These are phyloP conservation scores for Mitragyna speciosa DNA, from an alignment of 257 asterid genomes.

Conservation along the genomic window DNA sequence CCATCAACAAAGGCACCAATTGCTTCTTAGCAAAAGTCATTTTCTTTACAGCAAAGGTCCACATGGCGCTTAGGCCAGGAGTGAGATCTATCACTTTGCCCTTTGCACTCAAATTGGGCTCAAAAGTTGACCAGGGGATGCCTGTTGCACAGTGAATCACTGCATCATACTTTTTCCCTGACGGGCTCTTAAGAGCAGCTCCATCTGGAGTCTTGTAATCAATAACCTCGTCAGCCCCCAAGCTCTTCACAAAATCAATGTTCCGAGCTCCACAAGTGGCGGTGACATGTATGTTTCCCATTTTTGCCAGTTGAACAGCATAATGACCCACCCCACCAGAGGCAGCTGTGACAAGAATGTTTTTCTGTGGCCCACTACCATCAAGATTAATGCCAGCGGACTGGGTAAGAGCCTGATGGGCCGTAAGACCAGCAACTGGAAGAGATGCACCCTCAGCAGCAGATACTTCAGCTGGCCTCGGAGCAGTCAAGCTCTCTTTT, in stretches of 20 bases:
- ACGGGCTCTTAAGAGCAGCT: conserved; percentile 59
- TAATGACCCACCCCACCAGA: conserved; percentile 81
- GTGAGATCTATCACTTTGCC: conserved; percentile 61
- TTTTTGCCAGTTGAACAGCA: conserved; percentile 72
- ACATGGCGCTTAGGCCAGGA: conserved; percentile 42
- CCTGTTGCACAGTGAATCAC: conserved; percentile 57
- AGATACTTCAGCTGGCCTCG: conserved; percentile 52
- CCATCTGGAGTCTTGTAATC: conserved; percentile 72
- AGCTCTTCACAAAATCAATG: conserved; percentile 49
- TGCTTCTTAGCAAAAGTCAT: conserved; percentile 48
- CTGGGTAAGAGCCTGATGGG: conserved; percentile 47
- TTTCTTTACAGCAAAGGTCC: conserved; percentile 42
- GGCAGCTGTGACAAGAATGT: conserved; percentile 66
- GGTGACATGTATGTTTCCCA: conserved; percentile 64
- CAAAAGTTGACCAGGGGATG: conserved; percentile 56
- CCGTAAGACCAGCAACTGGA: conserved; percentile 60
- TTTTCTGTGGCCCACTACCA: conserved; percentile 40
- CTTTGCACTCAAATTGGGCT: conserved; percentile 40
- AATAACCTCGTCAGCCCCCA: conserved; percentile 79
- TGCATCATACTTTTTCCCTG: conserved; percentile 57
- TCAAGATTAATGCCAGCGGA: conserved; percentile 46
- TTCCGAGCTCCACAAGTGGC: conserved; percentile 85
- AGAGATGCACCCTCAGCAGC: conserved; percentile 61
- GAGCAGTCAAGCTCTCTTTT: conserved; percentile 46
- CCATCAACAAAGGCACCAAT: conserved; percentile 33